These are phyloP conservation scores for Diaporthe batatas DNA, from an alignment of 2,329 filamentous ascomycete genomes.

Conservation along the genomic window DNA sequence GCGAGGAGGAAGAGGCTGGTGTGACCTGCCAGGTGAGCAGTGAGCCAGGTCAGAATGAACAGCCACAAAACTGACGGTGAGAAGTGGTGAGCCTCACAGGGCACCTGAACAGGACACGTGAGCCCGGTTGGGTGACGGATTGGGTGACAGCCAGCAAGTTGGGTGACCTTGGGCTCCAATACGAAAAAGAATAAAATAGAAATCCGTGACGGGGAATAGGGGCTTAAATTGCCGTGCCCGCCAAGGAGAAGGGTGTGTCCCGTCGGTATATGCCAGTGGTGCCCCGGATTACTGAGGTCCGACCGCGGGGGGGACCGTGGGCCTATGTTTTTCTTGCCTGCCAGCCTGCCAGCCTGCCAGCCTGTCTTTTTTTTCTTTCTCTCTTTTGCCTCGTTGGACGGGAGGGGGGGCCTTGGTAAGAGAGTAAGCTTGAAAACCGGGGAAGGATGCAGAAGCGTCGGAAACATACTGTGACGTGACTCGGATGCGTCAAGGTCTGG, in stretches of 20 bases:
- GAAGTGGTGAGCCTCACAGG: neutral
- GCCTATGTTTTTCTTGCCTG: slow-evolving; percentile 4
- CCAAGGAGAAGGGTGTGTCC: slow-evolving; percentile 19
- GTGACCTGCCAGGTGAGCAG: too few relatives aligned
- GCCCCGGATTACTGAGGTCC: slow-evolving; percentile 19
- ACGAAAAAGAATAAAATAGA: slow-evolving; percentile 31
- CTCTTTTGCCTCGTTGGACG: neutral
- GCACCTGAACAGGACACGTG: neutral
- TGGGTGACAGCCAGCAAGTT: neutral
- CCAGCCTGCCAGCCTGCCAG: too few relatives aligned
- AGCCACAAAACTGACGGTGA: neutral
- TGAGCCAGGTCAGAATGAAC: neutral
- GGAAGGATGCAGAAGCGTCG: slow-evolving; percentile 10
- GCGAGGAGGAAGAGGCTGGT: neutral
- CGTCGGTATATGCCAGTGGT: neutral
- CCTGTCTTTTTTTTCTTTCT: too few relatives aligned
- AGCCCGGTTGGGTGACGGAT: neutral
- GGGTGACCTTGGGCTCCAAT: slow-evolving; percentile 3
- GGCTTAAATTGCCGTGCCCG: slow-evolving; percentile 16
- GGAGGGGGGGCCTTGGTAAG: neutral
- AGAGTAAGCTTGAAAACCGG: slow-evolving; percentile 34
- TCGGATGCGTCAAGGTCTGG: slow-evolving; percentile 5
- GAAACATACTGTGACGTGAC: slow-evolving; percentile 5
- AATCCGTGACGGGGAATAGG: slow-evolving; percentile 18
- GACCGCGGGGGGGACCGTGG: slow-evolving; percentile 20